phyloP scores from a whole-genome alignment of 192 early-diverging fungal species.

The Chytriomyces sp. region DNA sequence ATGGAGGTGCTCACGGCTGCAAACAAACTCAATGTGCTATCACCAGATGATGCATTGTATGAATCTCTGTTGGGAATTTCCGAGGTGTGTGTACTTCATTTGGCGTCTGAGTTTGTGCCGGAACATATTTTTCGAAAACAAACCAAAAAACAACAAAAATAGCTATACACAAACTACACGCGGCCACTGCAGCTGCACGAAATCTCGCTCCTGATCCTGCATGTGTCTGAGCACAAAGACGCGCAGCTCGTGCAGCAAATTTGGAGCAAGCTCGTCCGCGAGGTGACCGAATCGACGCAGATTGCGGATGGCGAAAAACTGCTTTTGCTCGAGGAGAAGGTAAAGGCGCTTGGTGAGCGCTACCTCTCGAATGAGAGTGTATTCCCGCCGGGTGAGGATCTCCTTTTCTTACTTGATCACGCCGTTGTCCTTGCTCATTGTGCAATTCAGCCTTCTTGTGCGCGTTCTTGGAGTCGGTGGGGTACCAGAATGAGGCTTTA shows the following conservation, averaged over 20 bases:
- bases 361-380: conserved; percentile 23
- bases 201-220: conserved; percentile 57
- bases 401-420: neutral
- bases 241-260: conserved; percentile 19
- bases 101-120: neutral
- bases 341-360: conserved; percentile 5
- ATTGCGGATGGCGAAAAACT: conserved; percentile 3
- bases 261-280: conserved; percentile 23
- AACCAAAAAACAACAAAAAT: neutral
- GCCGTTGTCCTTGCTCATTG: neutral
- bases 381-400: conserved; percentile 26
- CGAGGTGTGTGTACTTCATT: conserved; percentile 8
- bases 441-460: conserved; percentile 7
- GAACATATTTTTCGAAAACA: neutral
- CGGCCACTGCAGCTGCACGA: conserved; percentile 52
- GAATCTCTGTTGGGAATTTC: conserved; percentile 24
- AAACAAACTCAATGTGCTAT: neutral
- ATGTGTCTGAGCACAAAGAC: conserved; percentile 58
- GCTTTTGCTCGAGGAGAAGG: conserved; percentile 10
- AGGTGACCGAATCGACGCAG: conserved; percentile 1
- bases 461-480: neutral
- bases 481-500: conserved; percentile 3
- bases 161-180: conserved; percentile 59
- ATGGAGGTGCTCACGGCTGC: conserved; percentile 26
- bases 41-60: conserved; percentile 24